phyloP scores from a whole-genome alignment of 2,329 filamentous ascomycete species.

The Paecilomyces formosus region DNA sequence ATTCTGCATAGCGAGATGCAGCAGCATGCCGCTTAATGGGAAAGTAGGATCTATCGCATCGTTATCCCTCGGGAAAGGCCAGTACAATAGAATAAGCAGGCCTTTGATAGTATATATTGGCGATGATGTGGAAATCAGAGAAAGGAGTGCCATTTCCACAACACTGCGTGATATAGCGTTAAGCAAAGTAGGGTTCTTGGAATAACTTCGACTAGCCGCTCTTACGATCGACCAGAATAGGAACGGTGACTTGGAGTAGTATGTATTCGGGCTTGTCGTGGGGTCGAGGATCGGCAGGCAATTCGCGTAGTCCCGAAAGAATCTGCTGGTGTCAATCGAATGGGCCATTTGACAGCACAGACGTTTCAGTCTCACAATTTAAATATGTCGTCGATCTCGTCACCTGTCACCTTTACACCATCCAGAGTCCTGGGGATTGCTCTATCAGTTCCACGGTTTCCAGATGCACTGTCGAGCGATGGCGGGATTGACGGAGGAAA shows the following conservation, averaged over 20 bases:
- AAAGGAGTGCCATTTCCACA: constrained; percentile 29
- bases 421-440: constrained; percentile 25
- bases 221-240: constrained; percentile 69
- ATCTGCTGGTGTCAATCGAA: constrained; percentile 14
- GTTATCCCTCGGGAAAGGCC: constrained; percentile 32
- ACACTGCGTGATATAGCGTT: constrained; percentile 26
- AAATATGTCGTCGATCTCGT: constrained; percentile 33
- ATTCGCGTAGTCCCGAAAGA: constrained; percentile 29
- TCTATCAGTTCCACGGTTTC: constrained; percentile 5
- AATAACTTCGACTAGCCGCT: constrained; percentile 29
- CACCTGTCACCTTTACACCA: constrained; percentile 18
- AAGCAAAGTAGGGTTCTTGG: constrained; percentile 31
- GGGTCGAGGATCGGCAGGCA: constrained; percentile 33
- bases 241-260: constrained; percentile 68
- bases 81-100: constrained; percentile 30
- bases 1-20: constrained; percentile 38
- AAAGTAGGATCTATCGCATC: constrained; percentile 27
- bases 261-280: constrained; percentile 60
- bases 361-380: constrained; percentile 17
- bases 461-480: constrained; percentile 6
- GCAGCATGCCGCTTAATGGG: constrained; percentile 26
- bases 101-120: constrained; percentile 30
- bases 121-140: constrained; percentile 18
- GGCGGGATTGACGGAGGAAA: constrained; percentile 6
- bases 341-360: background rate